Conservation (phyloP, 768 basidiomycete species). For the Naganishia friedmannii region DNA sequence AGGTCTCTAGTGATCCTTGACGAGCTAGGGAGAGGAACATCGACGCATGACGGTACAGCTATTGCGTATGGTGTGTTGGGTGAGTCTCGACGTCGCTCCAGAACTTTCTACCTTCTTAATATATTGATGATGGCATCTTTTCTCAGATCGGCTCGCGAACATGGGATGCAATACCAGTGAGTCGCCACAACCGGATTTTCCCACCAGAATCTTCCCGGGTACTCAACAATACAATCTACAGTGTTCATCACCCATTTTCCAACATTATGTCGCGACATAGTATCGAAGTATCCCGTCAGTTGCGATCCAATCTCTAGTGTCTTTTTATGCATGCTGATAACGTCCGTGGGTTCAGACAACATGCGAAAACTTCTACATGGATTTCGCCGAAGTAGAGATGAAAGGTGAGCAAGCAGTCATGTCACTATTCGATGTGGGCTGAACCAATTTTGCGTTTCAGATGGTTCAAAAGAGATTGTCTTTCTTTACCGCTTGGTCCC, state of each 20-base stretch:
- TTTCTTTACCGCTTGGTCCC: constrained; percentile 75
- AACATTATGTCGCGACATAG: constrained; percentile 60
- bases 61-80: constrained; percentile 46
- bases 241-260: constrained; percentile 94
- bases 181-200: constrained; percentile 25
- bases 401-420: constrained; percentile 49
- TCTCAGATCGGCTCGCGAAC: constrained; percentile 39
- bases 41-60: constrained; percentile 76
- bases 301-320: neutral
- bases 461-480: constrained; percentile 73
- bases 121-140: neutral
- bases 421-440: too few relatives aligned
- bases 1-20: constrained; percentile 85
- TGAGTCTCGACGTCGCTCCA: neutral
- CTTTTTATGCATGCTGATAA: neutral
- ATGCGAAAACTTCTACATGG: constrained; percentile 81
- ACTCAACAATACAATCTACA: constrained; percentile 52
- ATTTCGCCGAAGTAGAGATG: constrained; percentile 66
- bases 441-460: constrained; percentile 39
- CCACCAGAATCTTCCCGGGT: neutral
- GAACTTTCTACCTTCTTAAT: too few relatives aligned
- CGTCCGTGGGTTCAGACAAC: constrained; percentile 55
- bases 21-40: constrained; percentile 65
- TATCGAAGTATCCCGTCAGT: constrained; percentile 35
- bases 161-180: constrained; percentile 48